Evolutionary conservation across 495 filamentous ascomycete species (phyloP).

Genomic region (Aspergillus affinis): DNA sequence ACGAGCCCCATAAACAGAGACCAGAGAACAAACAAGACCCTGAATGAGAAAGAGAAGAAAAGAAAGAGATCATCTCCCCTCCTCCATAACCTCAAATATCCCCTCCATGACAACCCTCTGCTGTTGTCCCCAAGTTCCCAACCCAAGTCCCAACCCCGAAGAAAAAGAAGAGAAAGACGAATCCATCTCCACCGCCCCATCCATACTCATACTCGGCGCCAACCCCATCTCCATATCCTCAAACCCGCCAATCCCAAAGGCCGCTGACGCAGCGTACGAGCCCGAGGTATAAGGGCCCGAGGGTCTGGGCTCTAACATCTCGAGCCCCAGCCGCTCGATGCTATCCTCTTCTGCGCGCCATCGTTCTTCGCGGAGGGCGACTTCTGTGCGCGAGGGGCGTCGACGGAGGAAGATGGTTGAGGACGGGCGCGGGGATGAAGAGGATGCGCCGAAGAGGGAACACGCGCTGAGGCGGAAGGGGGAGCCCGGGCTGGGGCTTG

Average conservation of each 20-base stretch:
- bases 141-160: not conserved
- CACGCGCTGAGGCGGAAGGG: slow-evolving; percentile 26
- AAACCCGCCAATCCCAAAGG: not conserved
- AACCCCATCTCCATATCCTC: not conserved
- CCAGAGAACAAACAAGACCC: slow-evolving; percentile 5
- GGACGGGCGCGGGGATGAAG: slow-evolving; percentile 34
- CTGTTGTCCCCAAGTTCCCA: slow-evolving; percentile 17
- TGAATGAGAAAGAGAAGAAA: slow-evolving; percentile 1
- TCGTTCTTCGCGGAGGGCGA: slow-evolving; percentile 43
- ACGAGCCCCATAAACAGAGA: not conserved
- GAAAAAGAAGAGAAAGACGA: not conserved
- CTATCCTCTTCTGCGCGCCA: slow-evolving; percentile 36
- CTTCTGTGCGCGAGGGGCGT: slow-evolving; percentile 45
- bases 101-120: slow-evolving; percentile 47
- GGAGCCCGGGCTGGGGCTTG: slow-evolving; percentile 8
- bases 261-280: not conserved
- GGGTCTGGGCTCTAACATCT: slow-evolving; percentile 50
- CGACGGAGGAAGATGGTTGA: slow-evolving; percentile 34
- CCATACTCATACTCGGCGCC: slow-evolving; percentile 15
- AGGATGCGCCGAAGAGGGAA: slow-evolving; percentile 13
- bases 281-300: slow-evolving; percentile 33
- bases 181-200: slow-evolving; percentile 19
- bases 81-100: slow-evolving; percentile 52
- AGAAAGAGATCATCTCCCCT: slow-evolving; percentile 27
- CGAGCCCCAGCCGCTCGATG: slow-evolving; percentile 42